A percentile compares a stretch with the other conserved stretches of the same genome.
These are phyloP conservation scores for Nymphaea thermarum DNA, from an alignment of 164 flowering plant genomes.

Conservation along the genomic window DNA sequence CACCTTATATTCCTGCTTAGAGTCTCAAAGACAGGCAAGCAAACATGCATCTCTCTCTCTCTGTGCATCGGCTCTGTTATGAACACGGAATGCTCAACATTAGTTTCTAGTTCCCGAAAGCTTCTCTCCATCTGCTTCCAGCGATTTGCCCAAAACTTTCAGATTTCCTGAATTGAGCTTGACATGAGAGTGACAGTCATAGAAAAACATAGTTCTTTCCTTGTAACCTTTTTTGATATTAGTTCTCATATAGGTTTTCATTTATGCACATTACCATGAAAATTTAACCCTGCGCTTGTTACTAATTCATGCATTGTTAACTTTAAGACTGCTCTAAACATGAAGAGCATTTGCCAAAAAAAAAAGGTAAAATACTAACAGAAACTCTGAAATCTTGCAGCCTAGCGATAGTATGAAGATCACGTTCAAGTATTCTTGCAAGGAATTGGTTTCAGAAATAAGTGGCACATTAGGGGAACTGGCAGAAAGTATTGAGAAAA, in stretches of 20 bases:
- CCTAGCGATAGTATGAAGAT: background rate
- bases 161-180: background rate
- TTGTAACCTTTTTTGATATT: too few relatives aligned
- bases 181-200: background rate
- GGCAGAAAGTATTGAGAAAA: background rate
- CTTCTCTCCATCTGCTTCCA: background rate
- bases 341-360: background rate
- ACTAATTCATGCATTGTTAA: too few relatives aligned
- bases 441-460: background rate
- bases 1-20: constrained; percentile 33
- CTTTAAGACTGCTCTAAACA: background rate
- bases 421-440: background rate
- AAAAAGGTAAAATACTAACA: background rate
- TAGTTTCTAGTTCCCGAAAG: background rate
- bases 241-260: too few relatives aligned
- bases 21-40: constrained; percentile 42
- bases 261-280: too few relatives aligned
- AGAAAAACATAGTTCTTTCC: background rate
- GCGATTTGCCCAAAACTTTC: background rate
- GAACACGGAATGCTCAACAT: background rate
- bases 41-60: background rate
- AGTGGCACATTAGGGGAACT: background rate
- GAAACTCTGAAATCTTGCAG: background rate
- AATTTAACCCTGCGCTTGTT: too few relatives aligned
- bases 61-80: background rate